Conservation (phyloP, 1,284 basidiomycete genomes). For the Tilletia setariae region DNA sequence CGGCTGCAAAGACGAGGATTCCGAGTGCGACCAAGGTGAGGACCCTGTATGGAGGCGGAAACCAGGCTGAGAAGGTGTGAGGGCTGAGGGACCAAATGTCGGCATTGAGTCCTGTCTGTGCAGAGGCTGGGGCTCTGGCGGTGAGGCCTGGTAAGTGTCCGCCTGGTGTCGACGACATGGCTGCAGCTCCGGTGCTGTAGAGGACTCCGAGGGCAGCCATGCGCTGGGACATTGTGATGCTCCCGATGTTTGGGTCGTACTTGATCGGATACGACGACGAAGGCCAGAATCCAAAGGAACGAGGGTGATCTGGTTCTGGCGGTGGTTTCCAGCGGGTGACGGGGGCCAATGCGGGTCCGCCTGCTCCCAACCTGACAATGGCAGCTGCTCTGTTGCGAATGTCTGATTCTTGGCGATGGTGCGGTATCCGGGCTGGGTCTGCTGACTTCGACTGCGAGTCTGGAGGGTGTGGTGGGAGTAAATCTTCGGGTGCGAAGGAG, state of each 20-base stretch:
- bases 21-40: slow-evolving; percentile 44
- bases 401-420: neutral
- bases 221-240: neutral
- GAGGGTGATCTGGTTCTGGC: neutral
- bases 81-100: neutral
- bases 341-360: neutral
- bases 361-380: neutral
- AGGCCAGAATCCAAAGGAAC: neutral
- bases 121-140: too few relatives aligned
- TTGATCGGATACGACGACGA: neutral
- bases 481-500: neutral
- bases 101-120: too few relatives aligned
- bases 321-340: neutral
- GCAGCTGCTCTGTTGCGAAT: neutral
- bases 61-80: slow-evolving; percentile 34
- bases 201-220: slow-evolving; percentile 4
- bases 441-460: neutral
- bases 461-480: neutral
- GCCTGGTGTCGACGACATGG: too few relatives aligned
- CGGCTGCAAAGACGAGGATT: slow-evolving; percentile 39
- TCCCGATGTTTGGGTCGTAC: neutral
- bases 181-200: neutral
- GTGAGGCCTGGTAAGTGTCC: too few relatives aligned
- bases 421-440: neutral
- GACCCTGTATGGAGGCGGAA: slow-evolving; percentile 50